Conservation (phyloP, 768 basidiomycete genomes). For the Macrolepiota dolichaula region DNA sequence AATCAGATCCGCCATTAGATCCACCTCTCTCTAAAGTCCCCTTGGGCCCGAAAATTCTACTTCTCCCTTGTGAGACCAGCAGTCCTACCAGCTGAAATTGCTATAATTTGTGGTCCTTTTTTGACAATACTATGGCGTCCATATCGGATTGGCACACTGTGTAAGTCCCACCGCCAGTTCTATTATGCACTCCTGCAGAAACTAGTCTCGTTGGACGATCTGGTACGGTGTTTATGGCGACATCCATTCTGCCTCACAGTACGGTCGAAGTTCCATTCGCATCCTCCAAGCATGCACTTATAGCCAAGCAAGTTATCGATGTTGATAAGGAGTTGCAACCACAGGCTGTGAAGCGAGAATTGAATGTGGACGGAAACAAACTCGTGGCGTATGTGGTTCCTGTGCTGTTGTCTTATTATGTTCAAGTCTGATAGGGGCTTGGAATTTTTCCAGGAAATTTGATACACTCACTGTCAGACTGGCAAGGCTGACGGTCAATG, state of each 20-base stretch:
- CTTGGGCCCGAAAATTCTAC: too few species aligned
- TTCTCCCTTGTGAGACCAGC: too few species aligned
- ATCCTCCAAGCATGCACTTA: slow-evolving; percentile 67
- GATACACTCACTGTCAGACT: slow-evolving; percentile 79
- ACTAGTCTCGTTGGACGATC: not conserved
- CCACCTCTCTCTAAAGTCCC: too few species aligned
- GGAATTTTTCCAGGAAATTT: slow-evolving; percentile 48
- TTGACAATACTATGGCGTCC: slow-evolving; percentile 5
- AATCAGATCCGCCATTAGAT: too few species aligned
- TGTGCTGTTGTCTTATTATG: not conserved
- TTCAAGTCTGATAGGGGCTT: slow-evolving; percentile 3
- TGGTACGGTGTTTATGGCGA: not conserved
- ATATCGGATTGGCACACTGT: slow-evolving; percentile 23
- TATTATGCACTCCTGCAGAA: not conserved
- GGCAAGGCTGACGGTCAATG: slow-evolving; percentile 81
- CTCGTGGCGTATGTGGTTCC: slow-evolving; percentile 69
- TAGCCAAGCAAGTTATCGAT: slow-evolving; percentile 80
- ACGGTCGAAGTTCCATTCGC: slow-evolving; percentile 78
- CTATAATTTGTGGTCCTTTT: too few species aligned
- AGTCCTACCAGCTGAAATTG: too few species aligned
- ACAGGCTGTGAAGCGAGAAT: slow-evolving; percentile 70
- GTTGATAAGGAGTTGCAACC: slow-evolving; percentile 86
- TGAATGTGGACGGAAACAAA: slow-evolving; percentile 62
- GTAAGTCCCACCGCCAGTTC: slow-evolving; percentile 12
- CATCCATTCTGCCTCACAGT: slow-evolving; percentile 22